phyloP scores from a whole-genome alignment of 2,329 filamentous ascomycete species.

The Rutstroemia sydowiana region DNA sequence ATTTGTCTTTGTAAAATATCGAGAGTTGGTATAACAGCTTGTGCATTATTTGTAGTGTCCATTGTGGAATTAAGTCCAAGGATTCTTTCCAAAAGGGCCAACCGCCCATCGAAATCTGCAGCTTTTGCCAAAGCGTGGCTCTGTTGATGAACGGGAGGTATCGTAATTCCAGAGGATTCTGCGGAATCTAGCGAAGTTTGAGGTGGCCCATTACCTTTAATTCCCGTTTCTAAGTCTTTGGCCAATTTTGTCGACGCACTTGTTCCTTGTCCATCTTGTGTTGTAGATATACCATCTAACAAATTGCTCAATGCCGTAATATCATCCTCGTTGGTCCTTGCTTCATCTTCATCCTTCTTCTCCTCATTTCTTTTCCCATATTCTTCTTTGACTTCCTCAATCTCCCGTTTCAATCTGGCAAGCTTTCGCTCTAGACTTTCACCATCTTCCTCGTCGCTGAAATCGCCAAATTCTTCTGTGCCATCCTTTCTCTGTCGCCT shows the following conservation, averaged over 20 bases:
- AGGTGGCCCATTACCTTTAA: constrained; percentile 24
- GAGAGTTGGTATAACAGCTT: constrained; percentile 75
- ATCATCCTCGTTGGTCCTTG: constrained; percentile 40
- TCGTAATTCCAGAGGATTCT: constrained; percentile 48
- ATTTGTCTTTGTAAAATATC: constrained; percentile 77
- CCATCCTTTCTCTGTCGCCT: constrained; percentile 59
- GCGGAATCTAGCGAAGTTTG: constrained; percentile 19
- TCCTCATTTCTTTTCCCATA: constrained; percentile 48
- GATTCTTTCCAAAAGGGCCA: constrained; percentile 70
- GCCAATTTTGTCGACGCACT: constrained; percentile 23
- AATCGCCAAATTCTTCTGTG: constrained; percentile 61
- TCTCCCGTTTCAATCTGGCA: constrained; percentile 73
- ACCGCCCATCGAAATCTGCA: constrained; percentile 78
- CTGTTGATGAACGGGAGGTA: constrained; percentile 57
- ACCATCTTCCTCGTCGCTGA: constrained; percentile 69
- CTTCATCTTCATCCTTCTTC: constrained; percentile 31
- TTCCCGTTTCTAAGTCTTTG: constrained; percentile 25
- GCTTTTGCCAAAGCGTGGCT: constrained; percentile 69
- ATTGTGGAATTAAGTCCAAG: constrained; percentile 71
- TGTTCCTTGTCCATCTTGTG: constrained; percentile 11
- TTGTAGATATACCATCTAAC: constrained; percentile 55
- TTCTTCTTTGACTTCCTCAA: constrained; percentile 61
- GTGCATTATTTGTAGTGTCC: constrained; percentile 47
- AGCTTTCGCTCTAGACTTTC: constrained; percentile 74
- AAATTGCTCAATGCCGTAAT: constrained; percentile 64